Evolutionary conservation across 2,329 filamentous ascomycete species (phyloP).

Genomic region (Shiraia bambusicola): DNA sequence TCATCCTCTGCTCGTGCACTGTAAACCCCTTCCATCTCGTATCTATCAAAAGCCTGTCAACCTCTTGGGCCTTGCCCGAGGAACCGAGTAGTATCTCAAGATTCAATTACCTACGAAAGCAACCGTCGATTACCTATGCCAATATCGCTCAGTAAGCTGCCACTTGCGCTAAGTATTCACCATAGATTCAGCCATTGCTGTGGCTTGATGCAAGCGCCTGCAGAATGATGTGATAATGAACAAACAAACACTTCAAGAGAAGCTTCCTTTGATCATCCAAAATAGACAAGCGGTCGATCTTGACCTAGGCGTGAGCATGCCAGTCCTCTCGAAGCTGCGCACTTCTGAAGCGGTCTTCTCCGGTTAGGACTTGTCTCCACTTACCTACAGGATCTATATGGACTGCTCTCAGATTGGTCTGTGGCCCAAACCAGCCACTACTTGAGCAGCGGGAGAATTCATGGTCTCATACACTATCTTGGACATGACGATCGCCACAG

Average conservation of each 20-base stretch:
- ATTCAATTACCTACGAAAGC: too few species aligned
- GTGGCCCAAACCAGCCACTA: neutral
- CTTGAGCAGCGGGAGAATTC: neutral
- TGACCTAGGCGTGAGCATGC: neutral
- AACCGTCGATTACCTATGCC: too few species aligned
- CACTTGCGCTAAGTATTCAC: neutral
- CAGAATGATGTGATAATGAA: neutral
- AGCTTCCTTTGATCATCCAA: neutral
- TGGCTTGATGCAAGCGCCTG: slow-evolving; percentile 1
- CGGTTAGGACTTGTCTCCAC: neutral
- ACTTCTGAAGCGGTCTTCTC: neutral
- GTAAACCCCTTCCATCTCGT: neutral
- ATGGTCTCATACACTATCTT: neutral
- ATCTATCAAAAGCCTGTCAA: neutral
- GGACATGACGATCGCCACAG: slow-evolving; percentile 1
- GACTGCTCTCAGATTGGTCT: neutral
- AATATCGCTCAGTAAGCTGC: neutral
- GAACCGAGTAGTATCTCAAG: neutral
- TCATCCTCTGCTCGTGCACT: neutral
- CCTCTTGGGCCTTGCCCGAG: neutral
- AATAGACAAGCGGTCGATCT: slow-evolving; percentile 1
- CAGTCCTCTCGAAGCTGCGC: neutral
- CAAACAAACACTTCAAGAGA: neutral
- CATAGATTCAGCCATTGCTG: neutral
- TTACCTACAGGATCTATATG: neutral